Base-by-base conservation (phyloP, 2,329 filamentous ascomycete genomes). In the Fusarium duplospermum region DNA sequence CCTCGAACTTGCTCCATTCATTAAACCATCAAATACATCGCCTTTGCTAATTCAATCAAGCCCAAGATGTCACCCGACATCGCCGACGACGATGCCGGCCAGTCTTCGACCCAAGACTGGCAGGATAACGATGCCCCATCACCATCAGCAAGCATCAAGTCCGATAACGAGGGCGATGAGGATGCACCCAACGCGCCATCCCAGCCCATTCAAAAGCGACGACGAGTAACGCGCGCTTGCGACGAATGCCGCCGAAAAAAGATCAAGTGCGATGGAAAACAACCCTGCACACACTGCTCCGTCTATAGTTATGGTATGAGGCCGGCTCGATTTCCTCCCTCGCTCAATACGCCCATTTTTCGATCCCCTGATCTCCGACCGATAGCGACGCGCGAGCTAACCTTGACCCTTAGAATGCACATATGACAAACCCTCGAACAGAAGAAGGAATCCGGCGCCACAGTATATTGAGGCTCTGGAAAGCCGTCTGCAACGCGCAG, bases 401-500 rank as follows among this genome's bases (percentile, higher is more conserved):
- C 67, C 22, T 56, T 60, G 66, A 38, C 33, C 29, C 54, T 24
- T 38, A 98, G 95, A 97, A 81, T 98, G 95, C 82, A 97, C 95
- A 31, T 98, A 98, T 83, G 95, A 98, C 80, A 96, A 98, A 81
- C 95, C 95, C 14, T 98, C 95, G 27, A 98, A 98, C 82, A 90
- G 95, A 75, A 90, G 95, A 75, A 91, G 95, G 77, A 98, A 98
- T 81, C 95, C 95, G 24, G 94, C 94, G 29, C 95, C 95, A 20
- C 94, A 97, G 83, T 97, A 98, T 81, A 94, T 98, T 75, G 95
- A 98, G 83, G 94, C 94, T 4, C 87, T 98, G 58, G 95, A 98
- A 82, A 91, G 88, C 74, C 91, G 94, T 73, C 85, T 98, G 62
- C 93, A 95, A 78, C 94, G 94, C 72, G 94, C 94, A 33, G 94